A percentile compares a stretch with the other conserved stretches of the same genome.
Evolutionary conservation across 2,329 filamentous ascomycete species (phyloP).

Genomic region (Cladosporium cucumerinum): DNA sequence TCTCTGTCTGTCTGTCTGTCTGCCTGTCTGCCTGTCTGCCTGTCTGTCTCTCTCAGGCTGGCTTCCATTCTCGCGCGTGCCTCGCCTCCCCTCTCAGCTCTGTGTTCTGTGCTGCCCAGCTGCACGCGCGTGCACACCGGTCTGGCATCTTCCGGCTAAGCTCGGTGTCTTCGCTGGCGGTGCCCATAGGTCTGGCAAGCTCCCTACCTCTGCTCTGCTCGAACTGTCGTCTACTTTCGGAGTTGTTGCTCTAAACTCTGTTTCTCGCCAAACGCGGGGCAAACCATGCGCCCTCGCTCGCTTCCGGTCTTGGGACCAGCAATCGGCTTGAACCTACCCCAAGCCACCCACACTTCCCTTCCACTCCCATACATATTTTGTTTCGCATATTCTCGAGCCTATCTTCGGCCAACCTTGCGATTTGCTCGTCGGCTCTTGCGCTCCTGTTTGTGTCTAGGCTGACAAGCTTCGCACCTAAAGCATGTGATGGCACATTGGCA

Average conservation of each 20-base stretch:
- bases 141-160: constrained; percentile 15
- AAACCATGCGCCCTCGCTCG: constrained; percentile 4
- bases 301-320: constrained; percentile 3
- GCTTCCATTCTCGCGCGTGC: not conserved
- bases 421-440: not conserved
- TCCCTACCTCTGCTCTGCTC: not conserved
- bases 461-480: constrained; percentile 2
- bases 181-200: not conserved
- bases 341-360: not conserved
- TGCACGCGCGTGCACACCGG: constrained; percentile 9
- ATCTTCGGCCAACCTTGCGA: not conserved
- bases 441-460: not conserved
- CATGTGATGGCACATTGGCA: constrained; percentile 10
- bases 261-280: constrained; percentile 3
- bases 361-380: not conserved
- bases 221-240: not conserved
- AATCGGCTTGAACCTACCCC: constrained; percentile 11
- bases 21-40: not conserved
- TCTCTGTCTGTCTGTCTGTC: not conserved
- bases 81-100: not conserved
- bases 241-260: constrained; percentile 5
- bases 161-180: not conserved
- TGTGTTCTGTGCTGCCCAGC: constrained; percentile 5
- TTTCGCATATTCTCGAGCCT: not conserved
- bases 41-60: not conserved